phyloP scores from a whole-genome alignment of 1,284 basidiomycete species.

The Vanrija pseudolonga region DNA sequence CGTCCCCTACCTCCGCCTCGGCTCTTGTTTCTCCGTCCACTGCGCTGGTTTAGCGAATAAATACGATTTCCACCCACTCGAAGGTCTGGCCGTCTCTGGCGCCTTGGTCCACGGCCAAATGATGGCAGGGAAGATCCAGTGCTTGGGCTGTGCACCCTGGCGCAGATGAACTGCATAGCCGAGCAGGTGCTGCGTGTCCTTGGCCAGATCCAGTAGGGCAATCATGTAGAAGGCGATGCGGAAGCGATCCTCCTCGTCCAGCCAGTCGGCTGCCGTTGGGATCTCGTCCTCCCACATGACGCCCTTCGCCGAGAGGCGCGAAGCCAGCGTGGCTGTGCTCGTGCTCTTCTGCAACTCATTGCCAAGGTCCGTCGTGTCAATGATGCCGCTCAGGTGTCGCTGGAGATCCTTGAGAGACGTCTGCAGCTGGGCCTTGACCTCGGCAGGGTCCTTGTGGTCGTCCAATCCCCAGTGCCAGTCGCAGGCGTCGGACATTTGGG shows the following conservation, averaged over 20 bases:
- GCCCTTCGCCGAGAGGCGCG: not conserved
- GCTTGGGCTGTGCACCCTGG: not conserved
- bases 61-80: no score
- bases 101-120: constrained; percentile 15
- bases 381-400: constrained; percentile 15
- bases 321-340: not conserved
- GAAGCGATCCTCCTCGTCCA: constrained; percentile 38
- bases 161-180: constrained; percentile 9
- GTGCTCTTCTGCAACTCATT: not conserved
- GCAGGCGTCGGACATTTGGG: constrained; percentile 5
- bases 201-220: constrained; percentile 38
- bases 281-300: constrained; percentile 19
- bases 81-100: no score
- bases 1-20: not conserved
- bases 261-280: constrained; percentile 13
- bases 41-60: not conserved
- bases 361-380: constrained; percentile 6
- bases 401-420: constrained; percentile 4
- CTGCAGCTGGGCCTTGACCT: constrained; percentile 1
- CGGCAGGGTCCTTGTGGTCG: not conserved
- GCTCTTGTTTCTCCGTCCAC: not conserved
- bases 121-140: constrained; percentile 14
- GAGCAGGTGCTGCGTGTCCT: constrained; percentile 28
- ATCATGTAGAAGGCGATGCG: constrained; percentile 46
- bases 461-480: constrained; percentile 9